phyloP scores from a whole-genome alignment of 345 rosid genomes.

The Ceriops zippeliana region DNA sequence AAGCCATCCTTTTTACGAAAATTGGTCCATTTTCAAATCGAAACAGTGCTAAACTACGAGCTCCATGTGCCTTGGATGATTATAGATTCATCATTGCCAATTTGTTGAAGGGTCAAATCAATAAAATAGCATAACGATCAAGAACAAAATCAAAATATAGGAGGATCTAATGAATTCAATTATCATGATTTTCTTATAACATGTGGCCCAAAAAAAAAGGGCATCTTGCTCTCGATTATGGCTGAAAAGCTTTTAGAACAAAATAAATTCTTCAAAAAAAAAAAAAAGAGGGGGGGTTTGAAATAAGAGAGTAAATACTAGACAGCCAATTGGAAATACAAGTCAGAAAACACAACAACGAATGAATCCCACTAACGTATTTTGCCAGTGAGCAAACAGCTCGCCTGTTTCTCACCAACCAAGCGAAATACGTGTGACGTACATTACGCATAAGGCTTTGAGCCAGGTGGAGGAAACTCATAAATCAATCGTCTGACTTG shows the following conservation, averaged over 20 bases:
- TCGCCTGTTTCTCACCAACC: conserved; percentile 34
- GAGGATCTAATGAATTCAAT: background rate
- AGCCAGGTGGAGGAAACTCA: conserved; percentile 14
- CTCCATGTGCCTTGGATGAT: no score
- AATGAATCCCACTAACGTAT: background rate
- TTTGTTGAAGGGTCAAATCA: background rate
- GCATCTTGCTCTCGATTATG: background rate
- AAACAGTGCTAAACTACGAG: no score
- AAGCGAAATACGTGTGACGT: conserved; percentile 22
- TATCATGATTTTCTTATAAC: background rate
- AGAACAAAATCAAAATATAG: background rate
- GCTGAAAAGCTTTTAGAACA: background rate
- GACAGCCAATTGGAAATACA: no score
- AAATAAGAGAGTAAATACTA: no score
- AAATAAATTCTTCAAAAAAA: background rate
- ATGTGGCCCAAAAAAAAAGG: background rate
- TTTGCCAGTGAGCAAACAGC: conserved; percentile 20
- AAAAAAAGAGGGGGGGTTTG: no score
- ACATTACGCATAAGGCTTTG: background rate
- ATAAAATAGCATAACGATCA: background rate
- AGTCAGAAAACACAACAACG: no score
- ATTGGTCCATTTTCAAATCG: no score
- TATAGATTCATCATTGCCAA: background rate
- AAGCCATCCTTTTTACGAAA: no score
- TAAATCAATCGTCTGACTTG: no score